Base-by-base conservation (phyloP, 2,329 filamentous ascomycete genomes). In the Trichoderma koningiopsis region DNA sequence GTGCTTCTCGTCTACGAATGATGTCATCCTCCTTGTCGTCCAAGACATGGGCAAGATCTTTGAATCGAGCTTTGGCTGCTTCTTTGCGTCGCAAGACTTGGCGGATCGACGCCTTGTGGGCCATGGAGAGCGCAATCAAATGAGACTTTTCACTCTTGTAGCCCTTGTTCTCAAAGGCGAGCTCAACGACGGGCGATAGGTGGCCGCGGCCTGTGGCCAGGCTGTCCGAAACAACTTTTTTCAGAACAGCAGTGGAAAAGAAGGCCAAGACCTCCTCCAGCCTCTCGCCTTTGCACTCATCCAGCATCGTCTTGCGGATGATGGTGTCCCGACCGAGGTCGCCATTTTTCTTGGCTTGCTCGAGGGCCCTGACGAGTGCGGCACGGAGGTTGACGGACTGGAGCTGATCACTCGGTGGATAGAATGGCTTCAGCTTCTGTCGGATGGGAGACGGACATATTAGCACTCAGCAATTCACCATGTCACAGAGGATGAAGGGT, bases 211-310 rank as follows among this genome's bases (percentile, higher is more conserved):
- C 77, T 47, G 80, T 79, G 24, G 78, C 77, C 52, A 78, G 74
- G 49, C 82, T 77, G 53, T 82, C 80, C 0, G 84, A 82, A 1
- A 92, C 80, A 0, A 87, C 79, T 75, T 91, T 93, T 76, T 92
- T 92, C 71, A 98, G 79, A 0, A 97, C 94, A 0, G 89, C 87
- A 16, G 92, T 92, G 1, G 95, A 97, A 75, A 99, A 96, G 0
- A 89, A 85, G 3, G 93, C 89, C 33, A 98, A 84, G 1, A 97
- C 82, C 76, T 99, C 96, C 77, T 94, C 94, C 67, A 98, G 88
- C 72, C 93, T 90, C 67, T 97, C 94, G 6, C 95, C 95, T 73
- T 92, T 94, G 81, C 96, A 99, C 75, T 99, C 95, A 77, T 99
- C 96, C 63, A 99, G 84, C 92, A 97, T 97, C 0, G 93, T 97